Evolutionary conservation across 495 filamentous ascomycete species (phyloP), one percentile per base, ranked within the genome.

Genomic region (Cetradonia linearis): DNA sequence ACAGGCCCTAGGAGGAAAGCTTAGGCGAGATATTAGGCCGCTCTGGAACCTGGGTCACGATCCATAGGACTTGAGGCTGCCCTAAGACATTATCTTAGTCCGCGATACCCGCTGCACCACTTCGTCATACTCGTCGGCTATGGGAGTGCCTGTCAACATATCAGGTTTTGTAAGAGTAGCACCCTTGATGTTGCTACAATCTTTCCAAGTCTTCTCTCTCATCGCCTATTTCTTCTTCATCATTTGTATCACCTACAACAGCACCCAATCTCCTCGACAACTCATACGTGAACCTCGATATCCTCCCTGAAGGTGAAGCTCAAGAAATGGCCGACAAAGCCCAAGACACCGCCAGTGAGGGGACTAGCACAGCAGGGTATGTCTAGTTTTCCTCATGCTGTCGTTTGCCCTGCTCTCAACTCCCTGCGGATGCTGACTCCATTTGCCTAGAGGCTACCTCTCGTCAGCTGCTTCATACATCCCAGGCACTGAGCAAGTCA

Each of bases 401-500:
- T 11, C 27, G 9, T 50, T 36, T 14, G 36, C 14, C n/a, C 16
- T 13, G 18, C n/a, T 18, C 42, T 40, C 8, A 14, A 6, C 20
- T 13, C n/a, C 34, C 6, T 31, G 13, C 33, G n/a, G 8, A 48
- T 46, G 25, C 37, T 53, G 27, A 58, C 18, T 33, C 0, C 20
- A 2, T 6, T 25, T n/a, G 18, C 31, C 1, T 36, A 62, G 61
- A 8, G 48, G 61, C 36, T 62, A 62, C 25, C 61, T 62, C 55
- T 58, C 61, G 5, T 54, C 61, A 30, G 61, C 61, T 2, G 34
- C 55, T 23, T 62, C 61, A 10, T 62, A 62, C 37, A 40, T 62
- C 16, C 61, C 61, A 16, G 61, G 61, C 10, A 46, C 36, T n/a
- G 55, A 47, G 13, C 56, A 57, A 53, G 56, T 53, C n/a, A 53